Percentiles rank a stretch among this genome's conserved stretches.
These are phyloP conservation scores for Eremochloa ophiuroides DNA, from an alignment of 176 grass and related monocot species.

Conservation along the genomic window DNA sequence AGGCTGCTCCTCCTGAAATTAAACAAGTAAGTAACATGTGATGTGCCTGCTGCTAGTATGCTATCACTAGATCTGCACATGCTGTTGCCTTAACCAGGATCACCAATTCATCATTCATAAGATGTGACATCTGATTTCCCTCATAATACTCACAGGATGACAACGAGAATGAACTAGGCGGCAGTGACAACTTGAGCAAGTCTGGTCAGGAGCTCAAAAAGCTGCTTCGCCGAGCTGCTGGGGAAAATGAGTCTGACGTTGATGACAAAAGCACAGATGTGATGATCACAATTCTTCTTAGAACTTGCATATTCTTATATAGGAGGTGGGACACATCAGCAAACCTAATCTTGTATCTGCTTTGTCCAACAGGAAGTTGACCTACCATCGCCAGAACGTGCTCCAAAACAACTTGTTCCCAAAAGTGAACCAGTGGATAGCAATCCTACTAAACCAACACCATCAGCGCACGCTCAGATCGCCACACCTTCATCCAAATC, in stretches of 20 bases:
- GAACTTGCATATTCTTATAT: constrained; percentile 12
- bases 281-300: constrained; percentile 31
- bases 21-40: constrained; percentile 57
- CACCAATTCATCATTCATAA: neutral
- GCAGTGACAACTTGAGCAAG: constrained; percentile 51
- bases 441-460: constrained; percentile 42
- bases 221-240: constrained; percentile 54
- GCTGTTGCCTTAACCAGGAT: constrained; percentile 15
- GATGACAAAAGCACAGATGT: constrained; percentile 57
- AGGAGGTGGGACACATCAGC: neutral
- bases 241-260: constrained; percentile 59
- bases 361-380: constrained; percentile 63
- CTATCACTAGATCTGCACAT: constrained; percentile 8
- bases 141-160: constrained; percentile 54
- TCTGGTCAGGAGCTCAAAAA: constrained; percentile 90
- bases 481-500: constrained; percentile 51
- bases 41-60: neutral
- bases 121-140: neutral
- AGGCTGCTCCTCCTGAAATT: constrained; percentile 77
- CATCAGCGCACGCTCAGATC: constrained; percentile 7
- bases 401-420: constrained; percentile 52
- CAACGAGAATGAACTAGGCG: constrained; percentile 66
- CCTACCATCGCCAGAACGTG: constrained; percentile 37
- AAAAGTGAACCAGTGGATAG: constrained; percentile 58
- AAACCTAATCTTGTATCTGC: constrained; percentile 9